Evolutionary conservation across 1,284 basidiomycete species (phyloP).

Genomic region (Boletus subluridellus): DNA sequence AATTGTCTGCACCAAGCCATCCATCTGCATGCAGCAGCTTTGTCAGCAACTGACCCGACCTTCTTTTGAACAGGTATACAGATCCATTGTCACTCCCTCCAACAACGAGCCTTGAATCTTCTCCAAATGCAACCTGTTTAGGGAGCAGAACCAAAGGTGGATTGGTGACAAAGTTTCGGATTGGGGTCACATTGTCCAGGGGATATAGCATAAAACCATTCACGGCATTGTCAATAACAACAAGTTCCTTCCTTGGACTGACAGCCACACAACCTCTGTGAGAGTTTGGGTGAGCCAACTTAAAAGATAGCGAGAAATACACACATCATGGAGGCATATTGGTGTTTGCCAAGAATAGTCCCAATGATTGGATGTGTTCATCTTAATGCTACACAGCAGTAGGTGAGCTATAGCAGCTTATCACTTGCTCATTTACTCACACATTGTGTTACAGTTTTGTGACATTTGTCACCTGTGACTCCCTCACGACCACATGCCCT

Average conservation of each 20-base stretch:
- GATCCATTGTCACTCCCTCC: constrained; percentile 8
- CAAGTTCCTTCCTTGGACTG: not conserved
- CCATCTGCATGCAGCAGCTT: no score
- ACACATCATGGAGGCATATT: constrained; percentile 12
- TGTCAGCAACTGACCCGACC: no score
- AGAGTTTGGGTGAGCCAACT: not conserved
- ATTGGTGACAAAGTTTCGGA: constrained; percentile 4
- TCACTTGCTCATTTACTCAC: constrained; percentile 1
- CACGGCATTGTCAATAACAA: constrained; percentile 6
- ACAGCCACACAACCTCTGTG: not conserved
- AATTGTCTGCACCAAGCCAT: no score
- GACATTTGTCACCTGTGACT: no score
- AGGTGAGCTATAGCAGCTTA: not conserved
- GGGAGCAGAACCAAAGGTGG: not conserved
- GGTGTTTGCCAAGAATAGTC: not conserved
- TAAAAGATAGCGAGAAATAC: not conserved
- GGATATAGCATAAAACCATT: constrained; percentile 11
- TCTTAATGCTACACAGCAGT: constrained; percentile 3
- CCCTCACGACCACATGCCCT: no score
- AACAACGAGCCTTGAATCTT: constrained; percentile 10
- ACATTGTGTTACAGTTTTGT: no score
- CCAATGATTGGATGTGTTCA: constrained; percentile 5
- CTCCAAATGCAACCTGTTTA: constrained; percentile 14
- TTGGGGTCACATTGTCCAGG: not conserved
- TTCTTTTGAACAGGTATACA: constrained; percentile 13